phyloP scores from a whole-genome alignment of 345 rosid species.

The Salix suchowensis region DNA sequence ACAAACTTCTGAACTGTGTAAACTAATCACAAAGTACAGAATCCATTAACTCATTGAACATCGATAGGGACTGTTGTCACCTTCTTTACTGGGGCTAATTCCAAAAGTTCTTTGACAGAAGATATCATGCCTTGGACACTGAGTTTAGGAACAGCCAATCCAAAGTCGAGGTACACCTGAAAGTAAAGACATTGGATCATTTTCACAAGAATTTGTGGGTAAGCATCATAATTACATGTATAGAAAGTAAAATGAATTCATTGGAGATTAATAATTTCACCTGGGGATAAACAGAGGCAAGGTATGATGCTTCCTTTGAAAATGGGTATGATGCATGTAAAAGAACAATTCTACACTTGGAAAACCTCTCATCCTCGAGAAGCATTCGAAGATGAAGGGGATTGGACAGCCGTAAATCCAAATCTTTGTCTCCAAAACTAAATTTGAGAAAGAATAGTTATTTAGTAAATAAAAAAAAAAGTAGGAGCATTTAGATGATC shows the following conservation, averaged over 20 bases:
- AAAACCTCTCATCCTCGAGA: slow-evolving; percentile 78
- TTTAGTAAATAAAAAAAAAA: slow-evolving; percentile 1
- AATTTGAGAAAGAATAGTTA: slow-evolving; percentile 2
- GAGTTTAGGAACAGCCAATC: slow-evolving; percentile 92
- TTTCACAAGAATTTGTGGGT: neutral
- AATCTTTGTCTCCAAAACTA: slow-evolving; percentile 91
- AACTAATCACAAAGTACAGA: neutral
- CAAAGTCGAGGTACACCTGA: slow-evolving; percentile 91
- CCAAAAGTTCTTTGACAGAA: slow-evolving; percentile 81
- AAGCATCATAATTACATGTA: neutral
- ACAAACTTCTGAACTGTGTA: neutral
- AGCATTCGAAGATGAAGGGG: slow-evolving; percentile 77
- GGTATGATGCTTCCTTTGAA: slow-evolving; percentile 85
- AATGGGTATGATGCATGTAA: slow-evolving; percentile 95
- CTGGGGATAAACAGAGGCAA: slow-evolving; percentile 85
- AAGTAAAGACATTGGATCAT: slow-evolving; percentile 18
- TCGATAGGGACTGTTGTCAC: slow-evolving; percentile 32
- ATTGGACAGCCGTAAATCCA: slow-evolving; percentile 82
- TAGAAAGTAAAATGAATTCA: neutral
- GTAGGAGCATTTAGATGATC: neutral
- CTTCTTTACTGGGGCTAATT: slow-evolving; percentile 80
- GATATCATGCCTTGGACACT: slow-evolving; percentile 85
- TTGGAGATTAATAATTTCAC: slow-evolving; percentile 25
- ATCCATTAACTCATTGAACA: neutral
- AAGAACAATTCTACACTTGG: slow-evolving; percentile 63